Evolutionary conservation across 208 protist species (phyloP).

Genomic region (Leishmania arabica): DNA sequence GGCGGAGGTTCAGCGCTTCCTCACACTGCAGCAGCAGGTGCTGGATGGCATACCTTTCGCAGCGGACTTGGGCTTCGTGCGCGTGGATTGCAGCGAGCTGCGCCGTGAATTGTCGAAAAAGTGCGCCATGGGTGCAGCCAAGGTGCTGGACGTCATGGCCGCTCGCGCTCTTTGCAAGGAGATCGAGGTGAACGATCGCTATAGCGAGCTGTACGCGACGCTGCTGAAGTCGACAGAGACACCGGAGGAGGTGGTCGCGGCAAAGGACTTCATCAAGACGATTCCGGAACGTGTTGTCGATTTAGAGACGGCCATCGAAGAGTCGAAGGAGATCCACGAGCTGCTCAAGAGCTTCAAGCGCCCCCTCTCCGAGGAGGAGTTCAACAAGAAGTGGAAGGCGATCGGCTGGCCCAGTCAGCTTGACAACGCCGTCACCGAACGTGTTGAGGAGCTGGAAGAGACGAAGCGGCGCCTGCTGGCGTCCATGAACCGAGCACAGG

Average conservation of each 20-base stretch:
- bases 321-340: constrained; percentile 79
- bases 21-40: constrained; percentile 60
- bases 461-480: constrained; percentile 86
- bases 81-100: constrained; percentile 80
- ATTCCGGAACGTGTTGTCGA: constrained; percentile 91
- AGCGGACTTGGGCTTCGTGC: constrained; percentile 78
- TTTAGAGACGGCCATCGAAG: constrained; percentile 68
- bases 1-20: constrained; percentile 74
- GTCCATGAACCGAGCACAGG: constrained; percentile 84
- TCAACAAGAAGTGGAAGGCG: constrained; percentile 92
- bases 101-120: constrained; percentile 73
- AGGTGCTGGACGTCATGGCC: constrained; percentile 80
- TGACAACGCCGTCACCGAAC: constrained; percentile 88
- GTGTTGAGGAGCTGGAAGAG: constrained; percentile 92
- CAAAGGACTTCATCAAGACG: constrained; percentile 88
- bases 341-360: constrained; percentile 94
- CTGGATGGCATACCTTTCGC: constrained; percentile 60
- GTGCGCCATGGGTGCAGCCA: constrained; percentile 60
- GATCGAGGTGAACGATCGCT: constrained; percentile 65
- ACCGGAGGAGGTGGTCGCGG: constrained; percentile 90
- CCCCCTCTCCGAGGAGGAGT: constrained; percentile 91
- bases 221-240: constrained; percentile 76
- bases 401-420: constrained; percentile 91
- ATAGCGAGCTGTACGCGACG: constrained; percentile 61
- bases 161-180: constrained; percentile 73